A percentile compares a stretch with the other conserved stretches of the same genome.
These are phyloP conservation scores for Leccinum longicurvipes DNA, from an alignment of 768 basidiomycete genomes.

Conservation along the genomic window DNA sequence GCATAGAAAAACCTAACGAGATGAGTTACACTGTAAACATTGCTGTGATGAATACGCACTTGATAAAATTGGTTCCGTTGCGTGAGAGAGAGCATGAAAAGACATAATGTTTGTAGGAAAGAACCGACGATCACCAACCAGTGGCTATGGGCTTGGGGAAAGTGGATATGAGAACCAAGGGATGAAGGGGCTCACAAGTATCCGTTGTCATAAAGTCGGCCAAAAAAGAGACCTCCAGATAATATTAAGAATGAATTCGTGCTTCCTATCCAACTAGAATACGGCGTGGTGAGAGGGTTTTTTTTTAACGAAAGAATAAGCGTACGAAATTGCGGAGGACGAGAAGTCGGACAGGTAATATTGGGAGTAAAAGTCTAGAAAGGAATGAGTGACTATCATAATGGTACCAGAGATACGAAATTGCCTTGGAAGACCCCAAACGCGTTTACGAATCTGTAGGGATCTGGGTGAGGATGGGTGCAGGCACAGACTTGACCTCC, in stretches of 20 bases:
- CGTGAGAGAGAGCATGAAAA: constrained; percentile 45
- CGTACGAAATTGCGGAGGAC: constrained; percentile 37
- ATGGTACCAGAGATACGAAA: not conserved
- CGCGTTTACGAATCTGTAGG: constrained; percentile 31
- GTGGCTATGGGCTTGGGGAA: constrained; percentile 28
- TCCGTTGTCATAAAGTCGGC: constrained; percentile 49
- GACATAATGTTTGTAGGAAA: constrained; percentile 38
- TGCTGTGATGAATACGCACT: constrained; percentile 24
- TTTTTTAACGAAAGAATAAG: not conserved
- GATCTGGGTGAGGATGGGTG: not conserved
- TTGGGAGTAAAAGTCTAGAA: constrained; percentile 37
- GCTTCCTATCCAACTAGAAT: constrained; percentile 45
- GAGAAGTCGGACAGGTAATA: constrained; percentile 35
- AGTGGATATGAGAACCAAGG: not conserved
- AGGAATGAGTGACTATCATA: constrained; percentile 1
- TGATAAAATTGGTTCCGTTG: constrained; percentile 33
- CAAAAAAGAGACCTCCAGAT: constrained; percentile 43
- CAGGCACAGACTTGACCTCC: not conserved
- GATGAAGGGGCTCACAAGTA: constrained; percentile 38
- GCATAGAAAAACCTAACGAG: constrained; percentile 35
- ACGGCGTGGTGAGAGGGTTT: not conserved
- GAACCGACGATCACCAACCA: constrained; percentile 44
- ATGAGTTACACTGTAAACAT: constrained; percentile 22
- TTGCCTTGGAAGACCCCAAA: constrained; percentile 43
- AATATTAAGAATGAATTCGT: constrained; percentile 44